These are phyloP conservation scores for Cenchrus fungigraminus DNA, from an alignment of 176 grass and related monocot genomes.

Conservation along the genomic window DNA sequence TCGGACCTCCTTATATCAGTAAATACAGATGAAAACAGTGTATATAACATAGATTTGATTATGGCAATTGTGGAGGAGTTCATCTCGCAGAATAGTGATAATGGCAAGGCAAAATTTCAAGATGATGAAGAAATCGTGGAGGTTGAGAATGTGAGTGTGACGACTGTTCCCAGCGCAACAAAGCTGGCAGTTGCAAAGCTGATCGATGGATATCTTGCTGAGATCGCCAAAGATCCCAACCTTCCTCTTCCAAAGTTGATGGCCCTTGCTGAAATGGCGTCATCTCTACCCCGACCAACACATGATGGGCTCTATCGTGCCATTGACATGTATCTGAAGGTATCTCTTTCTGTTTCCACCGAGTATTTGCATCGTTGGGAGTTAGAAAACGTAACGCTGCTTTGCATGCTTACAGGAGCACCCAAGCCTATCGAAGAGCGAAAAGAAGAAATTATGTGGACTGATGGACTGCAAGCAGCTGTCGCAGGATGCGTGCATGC, in stretches of 20 bases:
- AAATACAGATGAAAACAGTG: conserved; percentile 22
- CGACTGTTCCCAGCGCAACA: conserved; percentile 51
- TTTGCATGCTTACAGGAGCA: conserved; percentile 68
- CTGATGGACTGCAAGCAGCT: conserved; percentile 96
- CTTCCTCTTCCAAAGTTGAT: conserved; percentile 81
- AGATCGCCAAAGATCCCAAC: conserved; percentile 87
- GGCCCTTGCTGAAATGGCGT: conserved; percentile 73
- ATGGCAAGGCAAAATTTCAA: conserved; percentile 36
- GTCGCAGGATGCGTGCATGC: conserved; percentile 79
- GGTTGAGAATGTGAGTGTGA: conserved; percentile 50
- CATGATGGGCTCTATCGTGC: conserved; percentile 92
- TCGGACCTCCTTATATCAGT: conserved; percentile 76
- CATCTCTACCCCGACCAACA: conserved; percentile 50
- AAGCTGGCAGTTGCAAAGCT: conserved; percentile 76
- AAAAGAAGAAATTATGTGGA: conserved; percentile 86
- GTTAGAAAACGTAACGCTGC: neutral
- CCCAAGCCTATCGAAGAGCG: conserved; percentile 77
- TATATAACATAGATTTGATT: conserved; percentile 72
- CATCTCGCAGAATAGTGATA: conserved; percentile 45
- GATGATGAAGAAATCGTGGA: conserved; percentile 74
- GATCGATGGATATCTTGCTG: conserved; percentile 87
- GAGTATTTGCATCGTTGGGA: conserved; percentile 1
- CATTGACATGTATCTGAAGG: conserved; percentile 98
- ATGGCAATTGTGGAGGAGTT: conserved; percentile 76
- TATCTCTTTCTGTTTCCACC: conserved; percentile 20